Base-by-base conservation (phyloP, 2,329 filamentous ascomycete genomes). In the Plectosphaerella sp. region DNA sequence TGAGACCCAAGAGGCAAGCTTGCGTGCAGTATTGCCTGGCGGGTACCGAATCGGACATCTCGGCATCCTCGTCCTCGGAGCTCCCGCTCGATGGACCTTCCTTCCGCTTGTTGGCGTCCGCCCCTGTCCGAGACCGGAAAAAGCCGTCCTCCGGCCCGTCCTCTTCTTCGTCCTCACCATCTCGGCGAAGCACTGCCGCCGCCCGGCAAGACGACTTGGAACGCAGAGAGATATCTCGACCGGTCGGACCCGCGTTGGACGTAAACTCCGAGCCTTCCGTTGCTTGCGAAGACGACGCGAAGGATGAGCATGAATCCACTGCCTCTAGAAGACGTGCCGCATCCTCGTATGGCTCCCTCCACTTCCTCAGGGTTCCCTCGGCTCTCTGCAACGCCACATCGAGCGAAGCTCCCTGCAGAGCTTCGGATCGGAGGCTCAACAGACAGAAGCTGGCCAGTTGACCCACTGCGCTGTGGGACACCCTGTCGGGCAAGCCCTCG, bases 391-490 rank as follows among this genome's bases (percentile, higher is more conserved):
- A 46, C 24, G 43, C 43, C 43, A n/a, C 43, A 15, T 59, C 45
- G 43, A 59, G 53, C 39, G 45, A 51, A 50, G 48, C 37, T 49
- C 53, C 53, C 39, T 43, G 48, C 24, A 57, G 53, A 46, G 54
- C 46, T 46, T 58, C 33, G 22, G 57, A 60, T 53, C 39, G 52
- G 47, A 59, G 55, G 47, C 52, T 57, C 45, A 59, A 54, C 7
- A 60, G 48, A 47, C 48, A 58, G 45, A 61, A 59, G 54, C 54
- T 57, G 28, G 54, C 52, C 37, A 61, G 53, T 48, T 60, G 52
- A 46, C 55, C 59, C 16, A 58, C 57, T 39, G 58, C 58, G 12
- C 55, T 59, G 25, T 54, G 48, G 49, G 54, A 51, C 47, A 52
- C 39, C 25, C 52, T 36, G 16, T 51, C 36, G 37, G 28, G 45